Base-by-base conservation (phyloP, 345 rosid species). In the Clarkia xantiana region DNA sequence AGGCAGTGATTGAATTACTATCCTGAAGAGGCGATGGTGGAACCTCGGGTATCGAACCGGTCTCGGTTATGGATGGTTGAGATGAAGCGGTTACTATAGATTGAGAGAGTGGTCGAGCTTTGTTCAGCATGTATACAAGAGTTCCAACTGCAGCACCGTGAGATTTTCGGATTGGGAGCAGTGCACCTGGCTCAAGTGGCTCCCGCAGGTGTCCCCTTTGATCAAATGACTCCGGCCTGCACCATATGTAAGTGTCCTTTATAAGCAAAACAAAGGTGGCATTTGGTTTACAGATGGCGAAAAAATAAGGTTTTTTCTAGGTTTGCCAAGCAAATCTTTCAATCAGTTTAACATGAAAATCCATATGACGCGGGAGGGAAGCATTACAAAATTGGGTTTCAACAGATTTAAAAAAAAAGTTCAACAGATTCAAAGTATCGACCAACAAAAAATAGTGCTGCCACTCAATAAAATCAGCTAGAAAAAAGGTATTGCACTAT, bases 111-210 rank as follows among this genome's bases (percentile, higher is more conserved):
- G 96, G 94, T 7, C 80, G 83, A 29, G 96, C 96, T 78, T 81
- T 83, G 72, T 81, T 70, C 75, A 91, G 73, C 94, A 91, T 71
- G 4, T 23, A 49, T 46, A 91, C 96, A 45, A 86, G 79, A 36
- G 79, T 89, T 68, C 98, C 94, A 53, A 91, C 93, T 38, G 81
- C 94, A 54, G 96, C 98, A 66, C 73, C 96, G 40, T 73, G 82
- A 10, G 96, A 86, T 64, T 79, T 86, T 43, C 64, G 60, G 17
- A 56, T 66, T 10, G 78, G 80, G 50, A 60, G 56, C 1, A 62
- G 58, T 4, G 74, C 79, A 23, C 76, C 82, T 38, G 76, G 52
- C 52, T 76, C 85, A 1, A 59, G 45, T 29, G 75, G 75, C 42
- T 82, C 76, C 3, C 44, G 58, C 5, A 25, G 55, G 48, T 47